Base-by-base conservation (phyloP, 352 stramenopile genomes). In the Phytopythium ostracodes region DNA sequence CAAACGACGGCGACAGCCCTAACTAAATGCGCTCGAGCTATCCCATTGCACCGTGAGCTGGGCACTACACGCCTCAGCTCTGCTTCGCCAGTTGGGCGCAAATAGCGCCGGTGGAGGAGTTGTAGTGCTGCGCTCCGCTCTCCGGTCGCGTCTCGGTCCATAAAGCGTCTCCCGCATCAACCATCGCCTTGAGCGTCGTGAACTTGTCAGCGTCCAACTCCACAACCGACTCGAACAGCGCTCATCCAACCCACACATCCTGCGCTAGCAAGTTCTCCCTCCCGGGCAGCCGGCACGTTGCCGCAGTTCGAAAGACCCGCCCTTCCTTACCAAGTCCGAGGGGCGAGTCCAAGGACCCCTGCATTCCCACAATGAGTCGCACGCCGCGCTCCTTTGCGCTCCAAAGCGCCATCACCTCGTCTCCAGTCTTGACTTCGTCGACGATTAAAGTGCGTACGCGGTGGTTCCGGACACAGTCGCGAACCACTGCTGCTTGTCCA, bases 341-440 rank as follows among this genome's bases (percentile, higher is more conserved):
- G 8, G 43, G 29, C 6, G 31, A 17, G 1, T 22, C 12, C 1
- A 44, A 29, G 12, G 51, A 56, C 1, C 51, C 53, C n/a, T 59
- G 31, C 8, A 49, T 24, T 0, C 53, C 35, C 6, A 49, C 53
- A 4, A 59, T 20, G 4, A 59, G 36, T 4, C 31, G 53, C n/a
- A 35, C 53, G 11, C 53, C 53, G 38, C 35, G 35, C 35, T 59
- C n/a, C 33, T 46, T 59, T 4, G 53, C 53, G 22, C 12, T 33
- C 53, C 24, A 40, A 7, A 59, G 24, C 10, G 36, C 35, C 24
- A 47, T 49, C 29, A 49, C 2, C 17, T 49, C 53, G 11, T 33
- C 53, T 10, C 49, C 33, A 0, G 38, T 29, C 53, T 59, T 22
- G 35, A 33, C 36, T n/a, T 59, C 53, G 35, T 59, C 53, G 15